These are phyloP conservation scores for Phyllosticta citribraziliensis DNA, from an alignment of 2,329 filamentous ascomycete species.

Conservation along the genomic window DNA sequence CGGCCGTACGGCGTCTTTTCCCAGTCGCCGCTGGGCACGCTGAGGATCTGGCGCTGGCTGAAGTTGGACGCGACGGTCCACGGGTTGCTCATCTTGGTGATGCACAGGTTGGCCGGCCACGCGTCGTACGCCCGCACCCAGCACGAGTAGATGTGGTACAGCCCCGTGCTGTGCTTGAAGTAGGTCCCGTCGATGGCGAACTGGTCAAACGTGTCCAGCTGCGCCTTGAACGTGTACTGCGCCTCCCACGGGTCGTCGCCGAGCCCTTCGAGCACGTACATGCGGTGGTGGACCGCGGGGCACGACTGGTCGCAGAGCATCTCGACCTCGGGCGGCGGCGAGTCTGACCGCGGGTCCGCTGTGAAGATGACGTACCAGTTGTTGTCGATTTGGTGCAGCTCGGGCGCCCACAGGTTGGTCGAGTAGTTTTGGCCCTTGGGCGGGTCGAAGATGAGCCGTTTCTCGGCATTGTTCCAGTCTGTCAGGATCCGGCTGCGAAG, in stretches of 20 bases:
- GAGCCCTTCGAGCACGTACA: slow-evolving; percentile 36
- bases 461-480: slow-evolving; percentile 36
- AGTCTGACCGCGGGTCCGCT: slow-evolving; percentile 38
- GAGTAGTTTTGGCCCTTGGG: slow-evolving; percentile 34
- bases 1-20: slow-evolving; percentile 44
- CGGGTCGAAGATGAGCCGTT: slow-evolving; percentile 33
- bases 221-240: slow-evolving; percentile 34
- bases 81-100: slow-evolving; percentile 39
- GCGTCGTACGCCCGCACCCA: slow-evolving; percentile 35
- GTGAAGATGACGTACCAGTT: slow-evolving; percentile 46
- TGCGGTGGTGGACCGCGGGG: slow-evolving; percentile 42
- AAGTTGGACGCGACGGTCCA: slow-evolving; percentile 39
- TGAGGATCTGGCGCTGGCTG: slow-evolving; percentile 38
- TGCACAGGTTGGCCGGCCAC: slow-evolving; percentile 45
- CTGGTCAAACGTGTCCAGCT: slow-evolving; percentile 42
- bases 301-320: slow-evolving; percentile 41
- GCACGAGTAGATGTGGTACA: slow-evolving; percentile 32
- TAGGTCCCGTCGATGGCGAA: slow-evolving; percentile 47
- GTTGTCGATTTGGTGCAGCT: slow-evolving; percentile 38
- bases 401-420: slow-evolving; percentile 42
- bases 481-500: slow-evolving; percentile 33
- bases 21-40: slow-evolving; percentile 38
- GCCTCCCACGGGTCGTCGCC: slow-evolving; percentile 37
- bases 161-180: slow-evolving; percentile 31
- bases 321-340: slow-evolving; percentile 37